Conservation (phyloP, 306 rosid genomes). For the Nissolia schottii region DNA sequence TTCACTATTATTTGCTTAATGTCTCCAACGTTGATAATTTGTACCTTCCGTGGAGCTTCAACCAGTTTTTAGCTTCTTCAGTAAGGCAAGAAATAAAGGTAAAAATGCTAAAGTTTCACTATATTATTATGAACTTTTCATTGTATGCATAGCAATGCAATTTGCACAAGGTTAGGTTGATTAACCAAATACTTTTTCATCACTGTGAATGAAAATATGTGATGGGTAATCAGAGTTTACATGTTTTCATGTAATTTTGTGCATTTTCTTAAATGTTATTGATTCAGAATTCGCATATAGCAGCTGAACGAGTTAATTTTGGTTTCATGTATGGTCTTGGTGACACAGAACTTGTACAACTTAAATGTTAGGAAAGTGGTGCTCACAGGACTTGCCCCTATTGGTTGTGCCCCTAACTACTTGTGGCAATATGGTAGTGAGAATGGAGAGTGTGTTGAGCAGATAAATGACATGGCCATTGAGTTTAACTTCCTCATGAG, state of each 20-base stretch:
- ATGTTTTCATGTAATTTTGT: too few relatives aligned
- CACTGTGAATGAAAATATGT: too few relatives aligned
- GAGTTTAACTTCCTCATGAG: conserved; percentile 83
- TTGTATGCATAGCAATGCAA: too few relatives aligned
- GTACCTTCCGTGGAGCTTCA: conserved; percentile 73
- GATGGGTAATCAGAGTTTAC: too few relatives aligned
- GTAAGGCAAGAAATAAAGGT: conserved; percentile 63
- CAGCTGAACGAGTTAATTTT: not conserved
- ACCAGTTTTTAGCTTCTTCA: conserved; percentile 65
- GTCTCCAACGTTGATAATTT: conserved; percentile 63
- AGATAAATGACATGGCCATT: conserved; percentile 70
- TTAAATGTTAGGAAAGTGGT: conserved; percentile 67
- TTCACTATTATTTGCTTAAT: conserved; percentile 77
- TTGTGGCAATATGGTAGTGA: conserved; percentile 53
- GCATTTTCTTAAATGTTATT: not conserved
- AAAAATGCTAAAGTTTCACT: not conserved
- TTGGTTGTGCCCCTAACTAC: conserved; percentile 87
- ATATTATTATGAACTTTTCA: too few relatives aligned
- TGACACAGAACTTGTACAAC: conserved; percentile 70
- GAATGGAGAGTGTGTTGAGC: conserved; percentile 69
- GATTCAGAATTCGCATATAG: not conserved
- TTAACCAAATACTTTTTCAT: too few relatives aligned
- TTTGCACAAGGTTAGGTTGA: too few relatives aligned
- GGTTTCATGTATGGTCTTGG: not conserved
- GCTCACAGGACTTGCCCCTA: conserved; percentile 81